Evolutionary conservation across 2,329 filamentous ascomycete genomes (phyloP).

Genomic region (Monilinia polystroma): DNA sequence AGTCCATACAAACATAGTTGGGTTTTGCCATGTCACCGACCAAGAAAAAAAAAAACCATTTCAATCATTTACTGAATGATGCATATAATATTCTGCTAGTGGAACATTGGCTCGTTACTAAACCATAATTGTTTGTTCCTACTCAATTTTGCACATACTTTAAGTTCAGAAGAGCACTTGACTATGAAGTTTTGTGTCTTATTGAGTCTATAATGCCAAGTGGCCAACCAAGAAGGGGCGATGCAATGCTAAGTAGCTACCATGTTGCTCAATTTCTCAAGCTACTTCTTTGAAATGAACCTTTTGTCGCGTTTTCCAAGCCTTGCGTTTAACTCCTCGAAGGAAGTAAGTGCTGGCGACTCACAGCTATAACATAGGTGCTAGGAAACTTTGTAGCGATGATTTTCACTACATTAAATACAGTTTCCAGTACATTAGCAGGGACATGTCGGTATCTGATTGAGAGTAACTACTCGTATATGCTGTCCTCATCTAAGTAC

Average conservation of each 20-base stretch:
- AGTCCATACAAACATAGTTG: neutral
- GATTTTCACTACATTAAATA: neutral
- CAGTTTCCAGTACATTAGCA: neutral
- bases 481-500: neutral
- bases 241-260: neutral
- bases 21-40: neutral
- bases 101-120: neutral
- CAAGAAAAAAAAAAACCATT: neutral
- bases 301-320: neutral
- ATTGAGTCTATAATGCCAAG: neutral
- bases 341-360: neutral
- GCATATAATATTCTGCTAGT: neutral
- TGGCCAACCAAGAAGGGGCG: neutral
- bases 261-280: neutral
- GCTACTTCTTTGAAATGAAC: neutral
- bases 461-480: neutral
- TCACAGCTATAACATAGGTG: neutral
- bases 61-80: constrained; percentile 4
- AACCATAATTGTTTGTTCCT: neutral
- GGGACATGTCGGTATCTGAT: neutral
- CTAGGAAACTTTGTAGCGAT: neutral
- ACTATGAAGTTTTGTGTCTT: neutral
- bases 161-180: neutral
- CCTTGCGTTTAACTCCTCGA: neutral
- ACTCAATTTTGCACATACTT: neutral